Evolutionary conservation across 768 basidiomycete genomes (phyloP), one percentile per base, ranked within the genome.

Genomic region (Phallus indusiatus): DNA sequence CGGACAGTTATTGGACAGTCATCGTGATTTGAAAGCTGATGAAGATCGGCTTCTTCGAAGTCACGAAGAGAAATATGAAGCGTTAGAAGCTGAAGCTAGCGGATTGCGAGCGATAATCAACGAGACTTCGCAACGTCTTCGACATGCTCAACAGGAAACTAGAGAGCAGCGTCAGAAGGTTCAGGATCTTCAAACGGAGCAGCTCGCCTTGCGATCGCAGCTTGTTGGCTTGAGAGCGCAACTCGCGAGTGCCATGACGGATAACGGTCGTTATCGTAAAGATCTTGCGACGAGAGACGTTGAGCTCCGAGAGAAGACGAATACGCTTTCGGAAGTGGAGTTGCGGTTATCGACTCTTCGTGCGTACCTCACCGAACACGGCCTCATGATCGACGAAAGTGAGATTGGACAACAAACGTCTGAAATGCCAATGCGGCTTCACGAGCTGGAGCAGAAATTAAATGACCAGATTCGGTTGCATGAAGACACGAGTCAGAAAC

Each of bases 321-420:
- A 84, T 67, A 82, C 86, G 51, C 76, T 82, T 0, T 75, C 85
- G 0, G 89, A 93, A 60, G 75, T 84, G 1, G 82, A 80, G 60
- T 74, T 93, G 61, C 88, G 90, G 61, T 74, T 90, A 63, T 81
- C 77, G 22, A 86, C 90, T 76, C 75, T 98, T 60, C 84, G 92
- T 50, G 88, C 83, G 67, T 85, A 97, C 67, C 79, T 98, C 51
- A 82, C 85, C 20, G 96, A 98, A 67, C 85, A 89, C 67, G 95
- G 94, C 16, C 80, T 98, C 55, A 78, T 78, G 24, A 74, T 88
- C 18, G 86, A 88, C 56, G 90, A 91, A 18, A 87, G 85, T 53
- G 82, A 87, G 37, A 64, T 84, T 18, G 75, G 78, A 34, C 71
- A 73, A 18, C 72, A 70, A 10, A 68, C 61, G 56, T 72, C 73